phyloP scores from a whole-genome alignment of 2,329 filamentous ascomycete species.

The Chaetomiaceae sp. region DNA sequence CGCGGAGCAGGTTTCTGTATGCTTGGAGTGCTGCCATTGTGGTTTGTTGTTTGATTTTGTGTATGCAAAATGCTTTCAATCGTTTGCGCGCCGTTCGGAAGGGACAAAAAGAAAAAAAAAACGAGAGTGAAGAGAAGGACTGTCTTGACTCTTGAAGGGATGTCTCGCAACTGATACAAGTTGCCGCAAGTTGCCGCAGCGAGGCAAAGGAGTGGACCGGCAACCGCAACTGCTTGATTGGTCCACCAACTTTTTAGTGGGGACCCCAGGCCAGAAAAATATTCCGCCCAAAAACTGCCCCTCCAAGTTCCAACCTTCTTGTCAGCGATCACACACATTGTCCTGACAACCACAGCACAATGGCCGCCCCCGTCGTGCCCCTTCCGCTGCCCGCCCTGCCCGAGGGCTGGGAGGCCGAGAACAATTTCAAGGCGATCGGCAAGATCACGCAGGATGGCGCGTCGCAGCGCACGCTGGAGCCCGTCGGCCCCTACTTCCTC shows the following conservation, averaged over 20 bases:
- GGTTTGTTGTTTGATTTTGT: background rate
- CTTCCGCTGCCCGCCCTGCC: conserved; percentile 72
- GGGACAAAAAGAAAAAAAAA: background rate
- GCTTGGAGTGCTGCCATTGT: conserved; percentile 68
- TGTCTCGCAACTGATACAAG: too few species aligned
- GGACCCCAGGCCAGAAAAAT: conserved; percentile 17
- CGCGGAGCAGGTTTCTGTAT: conserved; percentile 77
- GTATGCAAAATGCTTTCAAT: background rate
- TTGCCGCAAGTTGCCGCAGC: background rate
- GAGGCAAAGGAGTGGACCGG: conserved; percentile 8
- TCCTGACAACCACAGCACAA: conserved; percentile 35
- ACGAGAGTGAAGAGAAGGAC: too few species aligned
- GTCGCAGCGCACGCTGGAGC: conserved; percentile 85
- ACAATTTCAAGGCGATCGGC: conserved; percentile 84
- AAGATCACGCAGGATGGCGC: conserved; percentile 61
- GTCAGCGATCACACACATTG: conserved; percentile 10
- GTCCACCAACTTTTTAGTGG: conserved; percentile 4
- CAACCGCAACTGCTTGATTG: conserved; percentile 2
- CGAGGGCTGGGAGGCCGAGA: conserved; percentile 77
- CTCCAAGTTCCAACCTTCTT: too few species aligned
- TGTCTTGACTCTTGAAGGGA: too few species aligned
- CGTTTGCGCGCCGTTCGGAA: background rate
- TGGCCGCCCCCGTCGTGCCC: conserved; percentile 62
- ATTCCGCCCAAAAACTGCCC: conserved; percentile 21
- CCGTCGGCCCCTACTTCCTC: conserved; percentile 95